These are phyloP conservation scores for Claviceps capensis DNA, from an alignment of 2,329 filamentous ascomycete species.

Conservation along the genomic window DNA sequence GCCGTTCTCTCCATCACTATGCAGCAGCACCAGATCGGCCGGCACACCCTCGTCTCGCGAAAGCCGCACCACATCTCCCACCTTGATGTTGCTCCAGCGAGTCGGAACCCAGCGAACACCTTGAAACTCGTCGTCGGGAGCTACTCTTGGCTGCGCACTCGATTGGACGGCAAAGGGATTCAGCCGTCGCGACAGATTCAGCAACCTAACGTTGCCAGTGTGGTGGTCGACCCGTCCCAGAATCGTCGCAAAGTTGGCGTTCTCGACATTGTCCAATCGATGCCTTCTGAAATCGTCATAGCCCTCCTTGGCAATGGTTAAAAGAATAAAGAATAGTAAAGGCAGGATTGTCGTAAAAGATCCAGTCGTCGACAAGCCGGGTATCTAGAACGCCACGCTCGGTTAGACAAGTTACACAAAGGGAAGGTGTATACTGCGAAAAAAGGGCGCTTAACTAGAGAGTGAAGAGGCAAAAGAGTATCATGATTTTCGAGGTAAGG, in stretches of 20 bases:
- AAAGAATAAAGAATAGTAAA: slow-evolving; percentile 59
- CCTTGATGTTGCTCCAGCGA: slow-evolving; percentile 31
- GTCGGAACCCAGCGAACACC: slow-evolving; percentile 36
- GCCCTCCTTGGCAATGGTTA: slow-evolving; percentile 76
- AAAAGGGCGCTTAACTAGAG: neutral
- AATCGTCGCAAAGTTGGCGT: slow-evolving; percentile 38
- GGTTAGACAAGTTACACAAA: neutral
- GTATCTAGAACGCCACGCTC: slow-evolving; percentile 27
- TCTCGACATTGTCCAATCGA: slow-evolving; percentile 70
- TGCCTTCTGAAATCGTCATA: slow-evolving; percentile 76
- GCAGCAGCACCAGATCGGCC: slow-evolving; percentile 68
- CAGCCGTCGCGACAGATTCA: slow-evolving; percentile 13
- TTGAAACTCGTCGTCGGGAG: slow-evolving; percentile 47
- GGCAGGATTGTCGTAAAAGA: slow-evolving; percentile 63
- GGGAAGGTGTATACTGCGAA: neutral
- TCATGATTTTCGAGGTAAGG: neutral
- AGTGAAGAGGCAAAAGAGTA: neutral
- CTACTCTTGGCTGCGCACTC: slow-evolving; percentile 14
- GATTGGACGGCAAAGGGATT: slow-evolving; percentile 21
- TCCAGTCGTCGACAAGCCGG: slow-evolving; percentile 62
- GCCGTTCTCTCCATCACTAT: slow-evolving; percentile 63
- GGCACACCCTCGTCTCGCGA: slow-evolving; percentile 65
- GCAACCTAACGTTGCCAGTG: slow-evolving; percentile 14
- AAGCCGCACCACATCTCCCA: slow-evolving; percentile 36
- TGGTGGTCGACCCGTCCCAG: slow-evolving; percentile 25